Base-by-base conservation (phyloP, 176 grass and related monocot species). In the Thinopyrum elongatum region DNA sequence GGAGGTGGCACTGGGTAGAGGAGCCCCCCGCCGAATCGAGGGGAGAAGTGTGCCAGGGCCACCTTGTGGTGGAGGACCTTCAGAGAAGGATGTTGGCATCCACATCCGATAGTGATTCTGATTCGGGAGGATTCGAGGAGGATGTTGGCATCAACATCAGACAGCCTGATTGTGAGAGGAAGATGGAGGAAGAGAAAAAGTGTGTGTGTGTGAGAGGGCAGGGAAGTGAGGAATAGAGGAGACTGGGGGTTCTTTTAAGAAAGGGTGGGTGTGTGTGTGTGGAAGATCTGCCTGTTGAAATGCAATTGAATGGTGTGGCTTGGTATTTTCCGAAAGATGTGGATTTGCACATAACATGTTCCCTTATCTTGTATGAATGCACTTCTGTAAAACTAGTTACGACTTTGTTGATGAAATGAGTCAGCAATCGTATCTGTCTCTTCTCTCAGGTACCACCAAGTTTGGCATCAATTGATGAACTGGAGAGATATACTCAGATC, bases 401-500 rank as follows among this genome's bases (percentile, higher is more conserved):
- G 36, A 19, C 65, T 77, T 49, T 44, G 6, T 80, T 90, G 3
- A 49, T 81, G 10, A 47, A 70, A 46, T 84, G 33, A 72, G 31
- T 44, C 38, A 65, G 27, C 12, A 30, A 28, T 68, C 78, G 16
- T 69, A 44, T 81, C 22, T 49, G 57, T 84, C 51, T 84, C 51
- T 72, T 68, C 53, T 88, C 41, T 41, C 68, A 99, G 94, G 85
- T 97, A 51, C 80, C 92, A 78, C 80, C 87, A 77, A 93, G 87
- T 61, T 86, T 99, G 85, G 92, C 89, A 26, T 55, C 87, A 3
- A 74, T 97, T 71, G 90, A 97, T 88, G 87, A 82, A 80, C 57
- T 99, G 8, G 94, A 99, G 83, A 90, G 89, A 84, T 97, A 99
- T 27, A 97, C 97, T 60, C 97, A 99, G 75, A 91, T 97, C 27